Percentiles rank a stretch among this genome's conserved stretches.
These are phyloP conservation scores for Penicillium griseofulvum DNA, from an alignment of 2,329 filamentous ascomycete species.

Conservation along the genomic window DNA sequence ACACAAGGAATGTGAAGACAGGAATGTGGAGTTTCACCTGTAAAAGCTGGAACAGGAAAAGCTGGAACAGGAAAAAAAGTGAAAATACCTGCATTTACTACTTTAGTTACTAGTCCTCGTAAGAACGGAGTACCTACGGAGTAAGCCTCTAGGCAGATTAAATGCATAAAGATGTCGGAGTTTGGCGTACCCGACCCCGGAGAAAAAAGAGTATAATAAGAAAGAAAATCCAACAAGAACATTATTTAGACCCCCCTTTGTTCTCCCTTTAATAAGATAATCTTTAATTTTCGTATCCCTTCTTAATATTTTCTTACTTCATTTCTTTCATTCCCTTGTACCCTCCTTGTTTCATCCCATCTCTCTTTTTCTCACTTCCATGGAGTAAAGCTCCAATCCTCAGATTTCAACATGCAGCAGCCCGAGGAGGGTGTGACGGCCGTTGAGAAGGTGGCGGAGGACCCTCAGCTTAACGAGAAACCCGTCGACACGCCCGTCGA, in stretches of 20 bases:
- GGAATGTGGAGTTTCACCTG: too few relatives aligned
- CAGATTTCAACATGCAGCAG: slow-evolving; percentile 16
- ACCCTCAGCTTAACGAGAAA: slow-evolving; percentile 14
- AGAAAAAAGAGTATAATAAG: not conserved
- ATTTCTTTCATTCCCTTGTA: not conserved
- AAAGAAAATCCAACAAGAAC: too few relatives aligned
- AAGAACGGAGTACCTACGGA: too few relatives aligned
- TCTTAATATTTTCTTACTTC: too few relatives aligned
- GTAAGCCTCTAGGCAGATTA: not conserved
- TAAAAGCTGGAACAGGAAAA: not conserved
- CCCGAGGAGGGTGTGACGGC: slow-evolving; percentile 17
- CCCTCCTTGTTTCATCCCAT: not conserved
- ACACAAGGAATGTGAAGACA: not conserved
- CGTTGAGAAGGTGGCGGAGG: slow-evolving; percentile 16
- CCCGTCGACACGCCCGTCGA: slow-evolving; percentile 2
- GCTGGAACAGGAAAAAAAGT: not conserved
- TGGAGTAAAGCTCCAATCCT: not conserved
- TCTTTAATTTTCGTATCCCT: too few relatives aligned
- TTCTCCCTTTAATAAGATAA: too few relatives aligned
- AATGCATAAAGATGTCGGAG: slow-evolving; percentile 1
- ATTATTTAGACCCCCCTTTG: too few relatives aligned
- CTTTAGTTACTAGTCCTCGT: too few relatives aligned
- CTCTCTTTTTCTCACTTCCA: not conserved
- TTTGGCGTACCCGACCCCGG: not conserved
- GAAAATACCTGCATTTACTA: too few relatives aligned